These are phyloP conservation scores for maize (Zea mays) DNA, from an alignment of 176 grass and related monocot species.

Conservation along the genomic window Zm-B73-REFERENCE-NAM-5.0 NC_050103.1:112472501-112473000, in stretches of 20 bases:
- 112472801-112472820: too few species aligned
- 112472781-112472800: not conserved
- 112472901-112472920: not conserved
- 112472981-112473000: slow-evolving; percentile 46
- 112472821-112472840: too few species aligned
- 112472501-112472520: too few species aligned
- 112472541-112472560: too few species aligned
- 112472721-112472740: too few species aligned
- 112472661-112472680: slow-evolving; percentile 19
- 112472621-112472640: not conserved
- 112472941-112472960: slow-evolving; percentile 28
- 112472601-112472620: not conserved
- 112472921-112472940: not conserved
- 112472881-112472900: not conserved
- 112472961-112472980: slow-evolving; percentile 47
- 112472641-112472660: not conserved
- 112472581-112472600: too few species aligned
- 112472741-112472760: not conserved
- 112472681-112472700: not conserved
- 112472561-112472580: too few species aligned
- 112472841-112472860: not conserved
- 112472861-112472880: not conserved
- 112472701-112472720: not conserved
- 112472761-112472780: slow-evolving; percentile 23
- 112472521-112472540: too few species aligned